These are phyloP conservation scores for Penicillium bialowiezense DNA, from an alignment of 495 filamentous ascomycete species.

Conservation along the genomic window DNA sequence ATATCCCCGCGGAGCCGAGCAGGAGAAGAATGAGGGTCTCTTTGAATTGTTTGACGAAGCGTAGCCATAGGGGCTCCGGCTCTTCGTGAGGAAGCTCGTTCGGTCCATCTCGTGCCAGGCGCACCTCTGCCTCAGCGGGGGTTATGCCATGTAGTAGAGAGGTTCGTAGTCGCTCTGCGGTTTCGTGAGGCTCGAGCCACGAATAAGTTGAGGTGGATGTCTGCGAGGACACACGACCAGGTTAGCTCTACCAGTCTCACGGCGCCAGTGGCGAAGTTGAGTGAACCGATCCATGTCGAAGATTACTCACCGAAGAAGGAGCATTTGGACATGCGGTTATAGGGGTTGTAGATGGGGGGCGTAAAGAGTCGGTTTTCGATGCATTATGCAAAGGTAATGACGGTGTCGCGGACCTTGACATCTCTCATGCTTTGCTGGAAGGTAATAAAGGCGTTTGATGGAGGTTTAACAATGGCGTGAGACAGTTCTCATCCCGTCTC, in stretches of 20 bases:
- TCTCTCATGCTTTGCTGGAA: slow-evolving; percentile 49
- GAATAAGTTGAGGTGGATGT: slow-evolving; percentile 60
- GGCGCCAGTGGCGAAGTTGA: not conserved
- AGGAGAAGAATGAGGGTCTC: slow-evolving; percentile 89
- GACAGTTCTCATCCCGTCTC: slow-evolving; percentile 34
- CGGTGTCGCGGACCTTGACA: slow-evolving; percentile 60
- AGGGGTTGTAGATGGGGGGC: slow-evolving; percentile 36
- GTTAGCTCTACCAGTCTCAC: slow-evolving; percentile 7
- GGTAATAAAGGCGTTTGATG: slow-evolving; percentile 6
- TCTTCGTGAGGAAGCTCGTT: slow-evolving; percentile 95
- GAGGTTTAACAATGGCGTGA: slow-evolving; percentile 17
- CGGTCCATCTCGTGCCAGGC: slow-evolving; percentile 75
- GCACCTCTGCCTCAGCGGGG: slow-evolving; percentile 73
- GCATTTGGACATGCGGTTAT: slow-evolving; percentile 30
- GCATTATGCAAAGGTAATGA: slow-evolving; percentile 55
- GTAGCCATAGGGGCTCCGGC: slow-evolving; percentile 89
- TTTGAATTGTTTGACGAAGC: slow-evolving; percentile 94
- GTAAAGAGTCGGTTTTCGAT: slow-evolving; percentile 31
- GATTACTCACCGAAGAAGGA: slow-evolving; percentile 32
- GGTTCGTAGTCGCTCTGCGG: slow-evolving; percentile 74
- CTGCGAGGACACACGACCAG: slow-evolving; percentile 25
- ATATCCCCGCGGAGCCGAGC: slow-evolving; percentile 83
- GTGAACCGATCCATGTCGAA: not conserved
- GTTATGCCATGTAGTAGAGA: slow-evolving; percentile 78
- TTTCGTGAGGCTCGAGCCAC: slow-evolving; percentile 68